Evolutionary conservation across 129 eudicot species (phyloP), one percentile per base, ranked within the genome.

Genomic region (Tagetes erecta): DNA sequence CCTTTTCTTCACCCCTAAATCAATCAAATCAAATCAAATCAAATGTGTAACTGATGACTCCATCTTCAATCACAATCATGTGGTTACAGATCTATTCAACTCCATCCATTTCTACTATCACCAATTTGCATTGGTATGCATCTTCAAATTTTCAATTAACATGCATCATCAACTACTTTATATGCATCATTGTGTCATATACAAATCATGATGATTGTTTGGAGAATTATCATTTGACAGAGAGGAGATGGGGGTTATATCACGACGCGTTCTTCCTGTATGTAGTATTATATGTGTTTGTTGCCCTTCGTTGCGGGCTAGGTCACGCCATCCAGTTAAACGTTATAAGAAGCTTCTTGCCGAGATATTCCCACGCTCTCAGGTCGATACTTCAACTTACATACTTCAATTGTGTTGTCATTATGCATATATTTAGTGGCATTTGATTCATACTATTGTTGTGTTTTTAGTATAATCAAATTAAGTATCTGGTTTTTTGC

Each of bases 251-350:
- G 96, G 96, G 81, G 92, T 87, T 83, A 87, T 90, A 85, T 90
- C 96, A 53, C 87, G 96, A 44, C 84, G 87, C 80, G 96, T 90
- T 71, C 55, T 90, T 36, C 96, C 96, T 27, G 96, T 68, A 37
- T 90, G 96, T 75, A 82, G 92, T 39, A 87, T 82, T 81, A 71
- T 90, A 67, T 90, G 96, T 66, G 76, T 87, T 58, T 90, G 83
- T 83, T 90, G 96, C 20, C 96, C 96, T n/a, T 85, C 96, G 2
- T 39, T 90, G 84, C 81, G 96, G 59, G 96, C 96, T 3, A 83
- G 92, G 78, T 90, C 96, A 3, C 83, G 96, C 65, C 96, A 90
- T 77, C 96, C 92, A 0, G 96, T 90, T 3, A 90, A 90, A 65
- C 86, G 96, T 33, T 90, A 90, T 76, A 90, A 90, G 81, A 87